phyloP scores from a whole-genome alignment of 1,139 yeast species.

The Pichia sp. region DNA sequence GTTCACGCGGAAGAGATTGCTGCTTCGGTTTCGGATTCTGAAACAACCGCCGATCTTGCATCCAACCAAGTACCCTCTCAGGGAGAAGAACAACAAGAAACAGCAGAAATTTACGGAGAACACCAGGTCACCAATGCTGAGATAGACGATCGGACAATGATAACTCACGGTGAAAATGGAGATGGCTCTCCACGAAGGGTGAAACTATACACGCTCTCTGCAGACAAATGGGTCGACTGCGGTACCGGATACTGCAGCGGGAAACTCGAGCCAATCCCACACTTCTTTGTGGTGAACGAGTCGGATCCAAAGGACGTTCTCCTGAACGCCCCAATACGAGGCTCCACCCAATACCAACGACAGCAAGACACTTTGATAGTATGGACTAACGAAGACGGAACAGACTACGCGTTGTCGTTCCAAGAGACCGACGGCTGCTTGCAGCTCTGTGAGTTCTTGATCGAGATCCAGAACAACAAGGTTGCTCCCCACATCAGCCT shows the following conservation, averaged over 20 bases:
- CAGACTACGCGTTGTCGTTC: constrained; percentile 84
- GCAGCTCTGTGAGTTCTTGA: constrained; percentile 73
- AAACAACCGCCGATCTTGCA: too few species aligned
- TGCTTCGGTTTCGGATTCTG: too few species aligned
- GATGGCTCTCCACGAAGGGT: constrained; percentile 64
- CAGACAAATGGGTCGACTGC: constrained; percentile 84
- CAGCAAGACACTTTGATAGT: constrained; percentile 93
- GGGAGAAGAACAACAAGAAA: too few species aligned
- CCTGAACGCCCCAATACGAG: constrained; percentile 62
- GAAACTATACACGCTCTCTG: constrained; percentile 76
- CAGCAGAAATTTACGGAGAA: too few species aligned
- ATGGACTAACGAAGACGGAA: constrained; percentile 80
- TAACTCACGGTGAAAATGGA: not conserved
- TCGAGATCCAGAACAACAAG: constrained; percentile 56
- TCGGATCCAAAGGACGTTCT: constrained; percentile 54
- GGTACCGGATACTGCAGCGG: constrained; percentile 94
- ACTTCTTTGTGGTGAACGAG: constrained; percentile 71
- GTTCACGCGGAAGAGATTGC: too few species aligned
- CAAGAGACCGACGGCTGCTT: constrained; percentile 92
- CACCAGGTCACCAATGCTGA: not conserved
- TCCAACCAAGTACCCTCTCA: too few species aligned
- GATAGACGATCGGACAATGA: too few species aligned
- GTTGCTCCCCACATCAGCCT: constrained; percentile 67
- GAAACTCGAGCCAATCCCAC: constrained; percentile 51
- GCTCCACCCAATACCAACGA: constrained; percentile 78